Conservation (phyloP, 2,329 filamentous ascomycete species). For the Pseudophaeomoniella oleicola region DNA sequence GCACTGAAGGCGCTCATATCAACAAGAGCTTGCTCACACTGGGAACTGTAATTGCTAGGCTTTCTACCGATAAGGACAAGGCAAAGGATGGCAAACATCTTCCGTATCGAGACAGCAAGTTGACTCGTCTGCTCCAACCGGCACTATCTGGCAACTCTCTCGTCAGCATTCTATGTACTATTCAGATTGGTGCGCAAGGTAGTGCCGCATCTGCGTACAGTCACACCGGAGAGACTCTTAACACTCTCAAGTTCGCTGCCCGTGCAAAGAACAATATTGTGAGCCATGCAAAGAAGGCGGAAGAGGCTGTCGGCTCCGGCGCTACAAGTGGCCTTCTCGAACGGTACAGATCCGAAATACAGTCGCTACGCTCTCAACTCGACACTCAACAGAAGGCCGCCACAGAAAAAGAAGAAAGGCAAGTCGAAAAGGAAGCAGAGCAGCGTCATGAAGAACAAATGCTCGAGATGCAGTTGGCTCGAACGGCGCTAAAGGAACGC, state of each 20-base stretch:
- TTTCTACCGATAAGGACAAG: constrained; percentile 84
- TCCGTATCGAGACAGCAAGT: constrained; percentile 93
- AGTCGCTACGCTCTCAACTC: constrained; percentile 64
- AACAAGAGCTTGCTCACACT: constrained; percentile 95
- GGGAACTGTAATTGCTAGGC: constrained; percentile 81
- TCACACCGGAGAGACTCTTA: constrained; percentile 78
- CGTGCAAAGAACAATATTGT: constrained; percentile 96
- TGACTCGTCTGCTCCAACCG: constrained; percentile 81
- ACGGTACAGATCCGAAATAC: constrained; percentile 85
- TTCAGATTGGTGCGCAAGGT: constrained; percentile 69
- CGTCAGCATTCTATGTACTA: constrained; percentile 94
- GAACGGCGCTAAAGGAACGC: constrained; percentile 88
- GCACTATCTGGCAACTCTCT: constrained; percentile 86
- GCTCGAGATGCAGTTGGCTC: constrained; percentile 92
- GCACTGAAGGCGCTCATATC: constrained; percentile 92
- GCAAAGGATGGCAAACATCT: constrained; percentile 81
- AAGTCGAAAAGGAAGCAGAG: constrained; percentile 67
- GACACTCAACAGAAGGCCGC: constrained; percentile 63
- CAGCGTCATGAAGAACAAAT: constrained; percentile 92
- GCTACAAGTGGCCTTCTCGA: constrained; percentile 57
- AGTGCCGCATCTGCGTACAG: constrained; percentile 56
- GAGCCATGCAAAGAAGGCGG: constrained; percentile 87
- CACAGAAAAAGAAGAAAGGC: constrained; percentile 52
- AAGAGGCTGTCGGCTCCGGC: constrained; percentile 67
- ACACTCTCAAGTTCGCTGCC: constrained; percentile 92